phyloP scores from a whole-genome alignment of 164 flowering plant species.

The Umbellularia californica region DNA sequence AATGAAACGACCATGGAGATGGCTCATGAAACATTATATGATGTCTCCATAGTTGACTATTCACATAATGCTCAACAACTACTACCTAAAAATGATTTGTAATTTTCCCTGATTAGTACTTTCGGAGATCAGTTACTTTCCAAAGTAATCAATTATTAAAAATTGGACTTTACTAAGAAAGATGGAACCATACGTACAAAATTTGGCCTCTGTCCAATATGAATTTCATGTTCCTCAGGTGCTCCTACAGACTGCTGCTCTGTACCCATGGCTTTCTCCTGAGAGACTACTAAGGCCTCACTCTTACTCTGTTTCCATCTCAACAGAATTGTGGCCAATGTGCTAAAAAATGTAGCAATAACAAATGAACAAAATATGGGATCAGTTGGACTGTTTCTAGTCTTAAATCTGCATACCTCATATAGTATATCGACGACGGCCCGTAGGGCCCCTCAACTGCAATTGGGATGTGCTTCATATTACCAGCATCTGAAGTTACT shows the following conservation, averaged over 20 bases:
- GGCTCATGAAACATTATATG: neutral
- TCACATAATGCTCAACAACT: too few species aligned
- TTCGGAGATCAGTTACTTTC: neutral
- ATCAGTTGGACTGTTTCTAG: neutral
- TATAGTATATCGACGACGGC: constrained; percentile 51
- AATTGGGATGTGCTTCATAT: constrained; percentile 41
- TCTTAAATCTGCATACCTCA: constrained; percentile 36
- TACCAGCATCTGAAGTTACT: constrained; percentile 25
- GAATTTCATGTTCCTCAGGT: constrained; percentile 53
- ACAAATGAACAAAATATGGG: constrained; percentile 35
- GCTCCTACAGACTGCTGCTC: constrained; percentile 19
- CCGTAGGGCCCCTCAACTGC: constrained; percentile 91
- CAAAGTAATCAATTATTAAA: neutral
- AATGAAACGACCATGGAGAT: neutral
- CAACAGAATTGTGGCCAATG: constrained; percentile 28
- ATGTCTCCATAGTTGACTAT: too few species aligned
- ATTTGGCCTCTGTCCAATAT: constrained; percentile 66
- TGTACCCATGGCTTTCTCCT: constrained; percentile 17
- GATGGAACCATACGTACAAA: constrained; percentile 47
- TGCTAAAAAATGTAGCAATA: constrained; percentile 35
- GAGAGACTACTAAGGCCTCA: constrained; percentile 18
- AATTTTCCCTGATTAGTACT: neutral
- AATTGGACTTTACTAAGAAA: neutral
- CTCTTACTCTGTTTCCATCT: constrained; percentile 45
- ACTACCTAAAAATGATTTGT: neutral